Evolutionary conservation across 768 basidiomycete genomes (phyloP), one percentile per base, ranked within the genome.

Genomic region (Artomyces pyxidatus): DNA sequence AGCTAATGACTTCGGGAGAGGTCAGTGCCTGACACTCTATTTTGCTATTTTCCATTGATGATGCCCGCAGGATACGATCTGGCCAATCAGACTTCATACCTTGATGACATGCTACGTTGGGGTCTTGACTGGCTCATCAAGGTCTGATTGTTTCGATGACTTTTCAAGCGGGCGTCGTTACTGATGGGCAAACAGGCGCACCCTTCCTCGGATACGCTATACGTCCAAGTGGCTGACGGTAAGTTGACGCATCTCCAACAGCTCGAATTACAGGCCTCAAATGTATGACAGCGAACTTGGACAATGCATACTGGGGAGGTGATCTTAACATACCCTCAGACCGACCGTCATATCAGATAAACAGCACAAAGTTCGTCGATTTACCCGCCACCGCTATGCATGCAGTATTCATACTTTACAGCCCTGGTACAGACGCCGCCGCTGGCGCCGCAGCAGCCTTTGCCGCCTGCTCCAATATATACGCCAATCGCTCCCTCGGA

Each of bases 41-140:
- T 29, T 29, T 37, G 11, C 28, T 42, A 4, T 46, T 9, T 44
- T 41, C 14, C 29, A 19, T 44, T 35, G 45, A 27, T 48, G 47
- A 47, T 32, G 6, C 47, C 39, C 26, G 17, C 43, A 85, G 87
- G 86, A 14, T 96, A 93, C 60, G 88, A 92, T 55, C 57, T 79
- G 44, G 81, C 89, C 45, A 87, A 88, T 46, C 92, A 95, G 66
- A 90, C 91, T 1, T 77, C 80, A 2, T 96, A 95, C 63, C 78
- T 96, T n/a, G 94, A 96, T 58, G 78, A 80, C 52, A 92, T 88
- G 73, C 68, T 95, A 45, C 80, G 92, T 51, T 95, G 89, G 88
- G 85, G 91, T 22, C 75, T 91, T 39, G 85, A 91, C 65, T 96
- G 91, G 90, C 68, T 94, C 44, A 89, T 94, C 45, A 90, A 88